phyloP scores from a whole-genome alignment of 305 asterid genomes.

The Plantago lanceolata region DNA sequence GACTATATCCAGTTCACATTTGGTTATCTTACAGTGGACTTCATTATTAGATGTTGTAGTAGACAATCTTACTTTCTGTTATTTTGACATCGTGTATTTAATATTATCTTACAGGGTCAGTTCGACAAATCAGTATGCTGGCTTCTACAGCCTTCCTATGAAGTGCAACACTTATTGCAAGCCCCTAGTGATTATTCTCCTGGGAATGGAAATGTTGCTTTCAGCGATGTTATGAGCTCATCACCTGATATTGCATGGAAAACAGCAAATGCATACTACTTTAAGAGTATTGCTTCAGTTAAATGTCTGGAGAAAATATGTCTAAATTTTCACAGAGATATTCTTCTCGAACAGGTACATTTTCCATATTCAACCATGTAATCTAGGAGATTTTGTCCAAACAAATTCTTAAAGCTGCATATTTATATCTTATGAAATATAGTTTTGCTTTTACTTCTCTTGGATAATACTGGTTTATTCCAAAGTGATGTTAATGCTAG shows the following conservation, averaged over 20 bases:
- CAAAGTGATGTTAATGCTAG: not conserved
- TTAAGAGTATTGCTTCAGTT: constrained; percentile 73
- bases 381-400: too few relatives aligned
- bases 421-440: too few relatives aligned
- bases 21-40: constrained; percentile 13
- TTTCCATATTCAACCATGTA: not conserved
- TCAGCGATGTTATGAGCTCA: constrained; percentile 29
- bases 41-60: not conserved
- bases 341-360: constrained; percentile 70
- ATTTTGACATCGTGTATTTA: constrained; percentile 3
- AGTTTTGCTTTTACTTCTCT: too few relatives aligned
- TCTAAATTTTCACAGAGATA: constrained; percentile 71
- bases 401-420: too few relatives aligned
- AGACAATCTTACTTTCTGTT: not conserved
- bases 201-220: constrained; percentile 28
- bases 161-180: constrained; percentile 61
- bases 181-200: constrained; percentile 32
- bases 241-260: constrained; percentile 52
- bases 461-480: not conserved
- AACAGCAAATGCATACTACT: constrained; percentile 65
- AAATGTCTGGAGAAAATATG: constrained; percentile 59
- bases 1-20: constrained; percentile 11
- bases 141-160: constrained; percentile 85
- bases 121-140: constrained; percentile 42
- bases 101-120: constrained; percentile 39